A percentile compares a stretch with the other conserved stretches of the same genome.
phyloP scores from a whole-genome alignment of 108 stramenopile genomes.

The Nitzschia sp. region DNA sequence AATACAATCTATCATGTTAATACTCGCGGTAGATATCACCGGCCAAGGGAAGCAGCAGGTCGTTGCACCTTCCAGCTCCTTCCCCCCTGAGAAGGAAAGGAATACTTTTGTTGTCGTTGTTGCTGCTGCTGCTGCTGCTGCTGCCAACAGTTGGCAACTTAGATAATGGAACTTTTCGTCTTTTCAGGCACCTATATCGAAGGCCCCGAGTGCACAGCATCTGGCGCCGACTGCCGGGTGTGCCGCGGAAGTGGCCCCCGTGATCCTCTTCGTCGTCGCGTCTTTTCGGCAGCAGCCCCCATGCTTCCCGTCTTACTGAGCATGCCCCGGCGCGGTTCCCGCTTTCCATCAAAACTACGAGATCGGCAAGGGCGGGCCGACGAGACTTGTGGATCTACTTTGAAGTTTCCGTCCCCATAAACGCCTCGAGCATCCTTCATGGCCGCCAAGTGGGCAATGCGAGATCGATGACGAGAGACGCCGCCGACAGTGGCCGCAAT shows the following conservation, averaged over 20 bases:
- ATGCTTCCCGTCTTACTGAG: background rate
- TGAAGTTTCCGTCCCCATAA: conserved; percentile 7
- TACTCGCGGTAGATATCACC: too few species aligned
- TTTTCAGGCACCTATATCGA: too few species aligned
- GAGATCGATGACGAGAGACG: background rate
- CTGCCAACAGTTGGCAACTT: too few species aligned
- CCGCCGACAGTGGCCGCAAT: background rate
- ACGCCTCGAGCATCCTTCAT: conserved; percentile 8
- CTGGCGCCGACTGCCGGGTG: background rate
- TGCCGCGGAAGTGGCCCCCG: background rate
- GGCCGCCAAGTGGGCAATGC: conserved; percentile 18
- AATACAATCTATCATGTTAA: too few species aligned
- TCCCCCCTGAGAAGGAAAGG: too few species aligned
- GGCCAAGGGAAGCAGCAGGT: too few species aligned
- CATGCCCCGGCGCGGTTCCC: background rate
- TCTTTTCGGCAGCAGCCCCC: background rate
- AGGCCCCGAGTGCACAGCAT: too few species aligned
- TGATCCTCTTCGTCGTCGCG: background rate
- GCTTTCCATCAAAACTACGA: background rate
- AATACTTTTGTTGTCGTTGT: too few species aligned
- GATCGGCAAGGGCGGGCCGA: background rate
- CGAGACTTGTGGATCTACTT: background rate
- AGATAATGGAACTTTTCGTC: too few species aligned
- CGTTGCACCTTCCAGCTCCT: too few species aligned
- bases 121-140: too few species aligned